Percentiles rank a stretch among this genome's conserved stretches.
Evolutionary conservation across 2,329 filamentous ascomycete species (phyloP).

Genomic region (Beauveria caledonica): DNA sequence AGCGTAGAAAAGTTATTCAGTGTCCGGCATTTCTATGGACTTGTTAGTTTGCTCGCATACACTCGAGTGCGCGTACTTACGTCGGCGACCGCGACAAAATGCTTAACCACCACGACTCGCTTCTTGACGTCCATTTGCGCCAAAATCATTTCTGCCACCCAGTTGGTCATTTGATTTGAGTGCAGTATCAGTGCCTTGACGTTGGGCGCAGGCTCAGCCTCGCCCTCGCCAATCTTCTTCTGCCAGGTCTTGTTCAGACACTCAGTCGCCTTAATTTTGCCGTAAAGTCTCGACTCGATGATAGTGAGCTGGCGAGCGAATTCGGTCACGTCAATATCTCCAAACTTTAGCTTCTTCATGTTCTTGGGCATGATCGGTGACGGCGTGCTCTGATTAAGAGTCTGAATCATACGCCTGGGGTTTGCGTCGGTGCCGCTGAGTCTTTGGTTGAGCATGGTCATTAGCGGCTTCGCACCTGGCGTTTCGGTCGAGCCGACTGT

Average conservation of each 20-base stretch:
- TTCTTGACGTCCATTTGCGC: constrained; percentile 93
- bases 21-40: constrained; percentile 71
- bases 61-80: constrained; percentile 43
- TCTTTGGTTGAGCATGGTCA: constrained; percentile 82
- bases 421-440: constrained; percentile 81
- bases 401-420: constrained; percentile 79
- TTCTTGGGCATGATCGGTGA: constrained; percentile 93
- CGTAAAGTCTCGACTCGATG: constrained; percentile 89
- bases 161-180: constrained; percentile 98
- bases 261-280: constrained; percentile 91
- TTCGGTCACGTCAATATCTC: constrained; percentile 92
- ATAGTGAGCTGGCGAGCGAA: constrained; percentile 97
- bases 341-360: constrained; percentile 98
- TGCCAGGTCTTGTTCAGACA: constrained; percentile 99
- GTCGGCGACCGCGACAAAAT: constrained; percentile 93
- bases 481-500: constrained; percentile 91
- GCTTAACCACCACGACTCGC: constrained; percentile 93
- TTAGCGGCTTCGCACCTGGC: constrained; percentile 74
- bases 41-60: constrained; percentile 13
- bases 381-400: constrained; percentile 72
- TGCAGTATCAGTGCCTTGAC: constrained; percentile 95
- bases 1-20: constrained; percentile 97
- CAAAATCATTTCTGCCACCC: constrained; percentile 98
- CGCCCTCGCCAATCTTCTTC: constrained; percentile 78
- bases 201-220: constrained; percentile 81